Evolutionary conservation across 2,329 filamentous ascomycete species (phyloP).

Genomic region (Cercospora sp.): DNA sequence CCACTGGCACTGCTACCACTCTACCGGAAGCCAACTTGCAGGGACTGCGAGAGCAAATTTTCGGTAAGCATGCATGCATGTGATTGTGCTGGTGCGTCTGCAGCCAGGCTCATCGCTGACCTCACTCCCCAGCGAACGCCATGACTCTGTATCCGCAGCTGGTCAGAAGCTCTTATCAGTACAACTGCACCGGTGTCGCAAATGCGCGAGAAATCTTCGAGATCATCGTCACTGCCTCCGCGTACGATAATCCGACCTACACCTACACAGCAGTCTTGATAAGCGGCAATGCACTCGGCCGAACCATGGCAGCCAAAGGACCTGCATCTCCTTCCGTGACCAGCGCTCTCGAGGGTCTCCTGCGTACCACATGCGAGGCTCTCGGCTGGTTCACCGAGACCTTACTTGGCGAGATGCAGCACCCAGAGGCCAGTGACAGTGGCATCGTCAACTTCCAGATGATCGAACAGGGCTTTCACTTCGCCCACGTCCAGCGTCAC

Average conservation of each 20-base stretch:
- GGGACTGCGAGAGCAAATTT: slow-evolving; percentile 23
- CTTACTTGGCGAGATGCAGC: slow-evolving; percentile 19
- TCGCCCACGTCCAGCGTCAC: slow-evolving; percentile 14
- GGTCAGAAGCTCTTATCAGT: background rate
- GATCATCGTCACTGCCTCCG: slow-evolving; percentile 14
- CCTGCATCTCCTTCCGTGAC: background rate
- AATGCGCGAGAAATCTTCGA: slow-evolving; percentile 19
- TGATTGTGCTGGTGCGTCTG: background rate
- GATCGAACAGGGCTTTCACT: slow-evolving; percentile 24
- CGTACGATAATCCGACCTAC: background rate
- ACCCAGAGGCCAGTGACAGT: slow-evolving; percentile 18
- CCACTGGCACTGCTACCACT: background rate
- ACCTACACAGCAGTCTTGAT: slow-evolving; percentile 18
- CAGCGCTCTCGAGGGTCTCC: slow-evolving; percentile 15
- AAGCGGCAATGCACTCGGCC: background rate
- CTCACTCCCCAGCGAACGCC: slow-evolving; percentile 18
- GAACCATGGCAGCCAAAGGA: slow-evolving; percentile 12
- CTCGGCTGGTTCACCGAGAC: slow-evolving; percentile 23
- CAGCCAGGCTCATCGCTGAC: slow-evolving; percentile 3
- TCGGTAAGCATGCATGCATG: slow-evolving; percentile 13
- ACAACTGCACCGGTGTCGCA: slow-evolving; percentile 3
- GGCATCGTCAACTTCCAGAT: slow-evolving; percentile 17
- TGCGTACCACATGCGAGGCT: slow-evolving; percentile 15
- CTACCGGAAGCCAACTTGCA: background rate
- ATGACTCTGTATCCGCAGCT: slow-evolving; percentile 21